Percentiles rank a stretch among this genome's conserved stretches.
Evolutionary conservation across 371 early-diverging fungal genomes (phyloP).

Genomic region (Fennellomyces sp.): DNA sequence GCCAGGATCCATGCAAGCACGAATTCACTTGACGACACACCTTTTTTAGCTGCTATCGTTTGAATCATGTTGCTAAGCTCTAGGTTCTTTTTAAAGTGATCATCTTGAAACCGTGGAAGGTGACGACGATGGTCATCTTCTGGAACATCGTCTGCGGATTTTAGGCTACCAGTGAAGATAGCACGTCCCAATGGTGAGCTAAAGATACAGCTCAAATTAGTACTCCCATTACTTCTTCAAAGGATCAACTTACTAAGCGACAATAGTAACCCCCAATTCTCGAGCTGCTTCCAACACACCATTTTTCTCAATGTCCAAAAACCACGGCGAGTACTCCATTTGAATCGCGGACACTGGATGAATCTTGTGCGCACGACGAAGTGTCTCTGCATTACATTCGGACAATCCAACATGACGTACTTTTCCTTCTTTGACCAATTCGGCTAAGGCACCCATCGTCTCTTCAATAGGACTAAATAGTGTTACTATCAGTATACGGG

Average conservation of each 20-base stretch:
- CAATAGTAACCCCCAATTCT: conserved; percentile 64
- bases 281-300: conserved; percentile 55
- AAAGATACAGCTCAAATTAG: conserved; percentile 26
- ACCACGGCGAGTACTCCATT: conserved; percentile 56
- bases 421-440: conserved; percentile 63
- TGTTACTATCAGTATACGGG: too few relatives aligned
- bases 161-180: conserved; percentile 55
- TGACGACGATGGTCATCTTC: conserved; percentile 47
- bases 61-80: conserved; percentile 54
- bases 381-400: conserved; percentile 52
- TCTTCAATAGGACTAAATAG: conserved; percentile 48
- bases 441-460: conserved; percentile 59
- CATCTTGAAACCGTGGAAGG: conserved; percentile 52
- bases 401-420: conserved; percentile 63
- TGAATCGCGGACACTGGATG: conserved; percentile 71
- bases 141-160: conserved; percentile 45
- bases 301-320: conserved; percentile 55
- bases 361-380: conserved; percentile 64
- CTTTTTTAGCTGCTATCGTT: conserved; percentile 46
- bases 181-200: conserved; percentile 62
- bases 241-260: conserved; percentile 38
- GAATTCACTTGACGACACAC: conserved; percentile 44
- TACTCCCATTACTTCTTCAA: background rate
- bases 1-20: conserved; percentile 64
- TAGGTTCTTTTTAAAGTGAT: conserved; percentile 55